Percentiles rank a stretch among this genome's conserved stretches.
Evolutionary conservation across 2,329 filamentous ascomycete genomes (phyloP).

Genomic region (Xylaria multiplex): DNA sequence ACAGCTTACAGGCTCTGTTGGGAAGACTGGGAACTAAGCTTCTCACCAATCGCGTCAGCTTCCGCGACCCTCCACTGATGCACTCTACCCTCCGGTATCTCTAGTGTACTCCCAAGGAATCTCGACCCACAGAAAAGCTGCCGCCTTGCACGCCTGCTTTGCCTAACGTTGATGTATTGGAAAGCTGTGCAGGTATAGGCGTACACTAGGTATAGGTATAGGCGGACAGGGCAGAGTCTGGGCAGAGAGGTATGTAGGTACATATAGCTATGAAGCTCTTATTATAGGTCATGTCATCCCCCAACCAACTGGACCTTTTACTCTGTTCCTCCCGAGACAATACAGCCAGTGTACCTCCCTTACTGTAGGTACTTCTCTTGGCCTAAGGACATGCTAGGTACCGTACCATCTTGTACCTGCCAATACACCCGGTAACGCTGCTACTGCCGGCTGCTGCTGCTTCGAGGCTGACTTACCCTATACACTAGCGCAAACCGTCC

Average conservation of each 20-base stretch:
- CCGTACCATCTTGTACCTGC: background rate
- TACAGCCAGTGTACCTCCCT: too few species aligned
- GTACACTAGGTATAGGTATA: too few species aligned
- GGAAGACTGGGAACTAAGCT: constrained; percentile 21
- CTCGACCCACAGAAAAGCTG: constrained; percentile 17
- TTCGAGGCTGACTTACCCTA: constrained; percentile 10
- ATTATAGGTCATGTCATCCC: constrained; percentile 9
- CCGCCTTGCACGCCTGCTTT: background rate
- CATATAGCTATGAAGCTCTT: constrained; percentile 5
- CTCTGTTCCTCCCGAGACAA: too few species aligned
- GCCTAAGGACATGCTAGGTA: too few species aligned
- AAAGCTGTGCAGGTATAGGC: too few species aligned
- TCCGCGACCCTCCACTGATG: constrained; percentile 31
- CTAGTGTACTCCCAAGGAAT: constrained; percentile 4
- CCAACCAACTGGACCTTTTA: background rate
- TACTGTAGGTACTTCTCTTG: too few species aligned
- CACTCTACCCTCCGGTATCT: background rate
- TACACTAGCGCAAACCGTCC: too few species aligned
- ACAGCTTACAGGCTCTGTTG: constrained; percentile 28
- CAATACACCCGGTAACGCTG: too few species aligned
- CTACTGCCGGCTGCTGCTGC: background rate
- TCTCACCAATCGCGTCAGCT: constrained; percentile 41
- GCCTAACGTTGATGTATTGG: background rate
- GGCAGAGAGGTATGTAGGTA: too few species aligned
- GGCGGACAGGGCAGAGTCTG: too few species aligned